phyloP scores from a whole-genome alignment of 768 basidiomycete species.

The Lactarius evosmus region DNA sequence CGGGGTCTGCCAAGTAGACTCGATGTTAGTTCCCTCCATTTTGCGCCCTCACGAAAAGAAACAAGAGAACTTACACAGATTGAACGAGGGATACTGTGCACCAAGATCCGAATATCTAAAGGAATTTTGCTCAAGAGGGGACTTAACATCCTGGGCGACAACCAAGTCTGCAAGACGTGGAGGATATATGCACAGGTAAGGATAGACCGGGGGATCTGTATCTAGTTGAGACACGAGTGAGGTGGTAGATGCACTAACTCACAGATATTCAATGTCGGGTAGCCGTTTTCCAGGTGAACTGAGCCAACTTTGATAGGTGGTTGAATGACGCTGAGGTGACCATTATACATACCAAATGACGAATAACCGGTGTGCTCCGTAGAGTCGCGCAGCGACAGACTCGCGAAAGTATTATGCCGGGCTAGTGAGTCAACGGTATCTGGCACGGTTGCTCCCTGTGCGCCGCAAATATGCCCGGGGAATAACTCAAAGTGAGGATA shows the following conservation, averaged over 20 bases:
- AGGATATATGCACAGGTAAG: slow-evolving; percentile 12
- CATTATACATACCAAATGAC: not conserved
- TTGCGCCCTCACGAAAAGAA: not conserved
- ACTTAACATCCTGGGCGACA: slow-evolving; percentile 15
- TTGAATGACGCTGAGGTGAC: not conserved
- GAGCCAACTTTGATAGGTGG: not conserved
- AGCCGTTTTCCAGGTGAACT: slow-evolving; percentile 1
- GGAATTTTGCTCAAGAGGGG: slow-evolving; percentile 28
- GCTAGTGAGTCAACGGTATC: slow-evolving; percentile 2
- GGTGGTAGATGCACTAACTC: not conserved
- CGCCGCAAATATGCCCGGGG: slow-evolving; percentile 21
- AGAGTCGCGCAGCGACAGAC: not conserved
- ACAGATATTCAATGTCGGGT: slow-evolving; percentile 18
- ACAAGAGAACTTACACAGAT: slow-evolving; percentile 13
- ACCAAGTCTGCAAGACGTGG: not conserved
- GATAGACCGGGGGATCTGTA: slow-evolving; percentile 26
- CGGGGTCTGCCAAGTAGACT: slow-evolving; percentile 7
- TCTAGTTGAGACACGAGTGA: not conserved
- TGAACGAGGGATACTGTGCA: slow-evolving; percentile 18
- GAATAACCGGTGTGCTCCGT: not conserved
- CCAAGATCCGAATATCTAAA: slow-evolving; percentile 10
- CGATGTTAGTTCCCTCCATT: not conserved
- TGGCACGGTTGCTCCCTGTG: not conserved
- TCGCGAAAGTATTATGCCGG: not conserved
- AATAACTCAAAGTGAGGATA: slow-evolving; percentile 39